Evolutionary conservation across 371 early-diverging fungal species (phyloP), one percentile per base, ranked within the genome.

Genomic region (Mucor lusitanicus): DNA sequence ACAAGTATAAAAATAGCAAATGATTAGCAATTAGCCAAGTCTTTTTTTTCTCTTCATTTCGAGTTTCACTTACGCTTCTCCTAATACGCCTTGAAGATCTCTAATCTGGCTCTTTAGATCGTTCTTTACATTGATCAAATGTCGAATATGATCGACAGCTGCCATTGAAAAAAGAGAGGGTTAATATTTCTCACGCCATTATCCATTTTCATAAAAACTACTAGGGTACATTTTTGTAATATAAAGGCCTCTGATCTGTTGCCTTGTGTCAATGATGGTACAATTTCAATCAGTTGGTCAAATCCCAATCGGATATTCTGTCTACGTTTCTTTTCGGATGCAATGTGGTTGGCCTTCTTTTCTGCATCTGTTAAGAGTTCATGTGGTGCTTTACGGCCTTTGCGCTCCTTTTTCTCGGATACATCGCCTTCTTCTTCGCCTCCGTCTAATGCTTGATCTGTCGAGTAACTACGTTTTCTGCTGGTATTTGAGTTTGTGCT

Each of bases 311-410:
- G 81, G 71, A 95, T 96, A 69, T 92, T 93, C 48, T 92, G 91
- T 37, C 97, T 84, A 65, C 97, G 90, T 73, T 94, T 92, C 73
- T 96, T 93, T 77, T 96, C 97, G 9, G 92, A 92, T 1, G 92
- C 94, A 75, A 97, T 97, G 78, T 97, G 98, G 78, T 97, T 97
- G 5, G 94, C 92, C 62, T 93, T 89, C 78, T 97, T 97, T 71
- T 97, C 95, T n/a, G 91, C 90, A 60, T 94, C 95, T 3, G 96
- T 94, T 71, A 97, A 78, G 17, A 95, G 81, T 70, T 95, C 93
- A 67, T 83, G 83, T 30, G 83, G 78, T 42, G 80, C 75, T 61
- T 83, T 83, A 13, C 83, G 75, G 4, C 69, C 70, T 55, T 72
- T 75, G 21, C 72, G 61, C 46, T 77, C 73, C 23, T 75, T 74